Conservation (phyloP, 257 asterid species). For the Solanum corneliomulleri region DNA sequence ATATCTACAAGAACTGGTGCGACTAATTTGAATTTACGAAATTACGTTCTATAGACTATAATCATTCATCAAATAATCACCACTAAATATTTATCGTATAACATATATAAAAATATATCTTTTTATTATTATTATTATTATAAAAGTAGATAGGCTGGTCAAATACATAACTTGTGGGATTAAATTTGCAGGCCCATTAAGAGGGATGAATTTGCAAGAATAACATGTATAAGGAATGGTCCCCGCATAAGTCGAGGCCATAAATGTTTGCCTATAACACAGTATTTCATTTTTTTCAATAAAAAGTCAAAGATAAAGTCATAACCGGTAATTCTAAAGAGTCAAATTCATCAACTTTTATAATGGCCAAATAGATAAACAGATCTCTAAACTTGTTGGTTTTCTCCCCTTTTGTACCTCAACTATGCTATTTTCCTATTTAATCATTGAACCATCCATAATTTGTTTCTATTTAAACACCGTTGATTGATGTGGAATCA, state of each 20-base stretch:
- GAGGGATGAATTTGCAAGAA: not conserved
- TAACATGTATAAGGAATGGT: not conserved
- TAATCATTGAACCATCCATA: too few relatives aligned
- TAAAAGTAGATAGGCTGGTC: not conserved
- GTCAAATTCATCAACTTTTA: too few relatives aligned
- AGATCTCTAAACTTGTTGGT: too few relatives aligned
- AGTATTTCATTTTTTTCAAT: not conserved
- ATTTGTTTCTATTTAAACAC: too few relatives aligned
- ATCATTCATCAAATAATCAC: not conserved
- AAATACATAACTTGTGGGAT: not conserved
- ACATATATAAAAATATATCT: too few relatives aligned
- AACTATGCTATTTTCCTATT: too few relatives aligned
- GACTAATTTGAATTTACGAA: not conserved
- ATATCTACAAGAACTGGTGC: not conserved
- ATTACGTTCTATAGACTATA: not conserved
- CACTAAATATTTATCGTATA: too few relatives aligned
- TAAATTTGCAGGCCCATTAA: not conserved
- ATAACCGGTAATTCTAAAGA: too few relatives aligned
- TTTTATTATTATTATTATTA: too few relatives aligned
- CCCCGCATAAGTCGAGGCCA: not conserved
- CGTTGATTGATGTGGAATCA: too few relatives aligned
- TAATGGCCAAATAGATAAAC: too few relatives aligned
- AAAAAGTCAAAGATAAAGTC: not conserved
- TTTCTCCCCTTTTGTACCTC: too few relatives aligned
- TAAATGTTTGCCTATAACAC: not conserved